A percentile compares a stretch with the other conserved stretches of the same genome.
Conservation (phyloP, 2,329 filamentous ascomycete genomes). For the Diaporthe sp. region DNA sequence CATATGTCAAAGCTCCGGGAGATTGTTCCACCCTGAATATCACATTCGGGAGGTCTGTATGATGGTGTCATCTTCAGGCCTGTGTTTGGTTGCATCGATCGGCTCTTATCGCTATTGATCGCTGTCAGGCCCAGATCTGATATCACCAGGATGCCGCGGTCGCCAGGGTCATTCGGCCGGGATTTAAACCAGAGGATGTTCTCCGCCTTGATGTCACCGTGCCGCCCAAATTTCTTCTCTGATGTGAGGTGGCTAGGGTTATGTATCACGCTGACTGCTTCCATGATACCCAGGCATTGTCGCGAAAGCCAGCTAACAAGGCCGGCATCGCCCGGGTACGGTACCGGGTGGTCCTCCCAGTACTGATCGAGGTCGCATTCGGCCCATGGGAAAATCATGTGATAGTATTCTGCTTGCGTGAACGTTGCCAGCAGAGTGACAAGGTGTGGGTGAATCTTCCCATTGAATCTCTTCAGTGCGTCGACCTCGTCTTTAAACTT, state of each 20-base stretch:
- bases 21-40: neutral
- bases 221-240: constrained; percentile 29
- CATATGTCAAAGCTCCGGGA: constrained; percentile 47
- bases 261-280: constrained; percentile 28
- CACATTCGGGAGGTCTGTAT: constrained; percentile 39
- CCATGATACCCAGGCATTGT: constrained; percentile 29
- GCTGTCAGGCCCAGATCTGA: constrained; percentile 38
- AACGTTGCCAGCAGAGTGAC: constrained; percentile 33
- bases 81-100: constrained; percentile 31
- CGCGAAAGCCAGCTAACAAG: constrained; percentile 29
- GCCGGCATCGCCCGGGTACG: neutral
- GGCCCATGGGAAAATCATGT: constrained; percentile 36
- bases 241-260: constrained; percentile 5
- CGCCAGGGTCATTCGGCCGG: neutral
- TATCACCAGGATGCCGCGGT: constrained; percentile 33
- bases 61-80: constrained; percentile 19
- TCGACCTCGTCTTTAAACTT: neutral
- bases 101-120: constrained; percentile 32
- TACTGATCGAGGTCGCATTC: constrained; percentile 20
- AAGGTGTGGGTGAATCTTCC: constrained; percentile 20
- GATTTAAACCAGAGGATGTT: constrained; percentile 45
- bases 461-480: constrained; percentile 20
- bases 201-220: constrained; percentile 46
- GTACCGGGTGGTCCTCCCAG: neutral
- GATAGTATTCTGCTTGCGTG: neutral